Conservation (phyloP, 2,329 filamentous ascomycete species). For the Arthrobotrys pseudoclavata region DNA sequence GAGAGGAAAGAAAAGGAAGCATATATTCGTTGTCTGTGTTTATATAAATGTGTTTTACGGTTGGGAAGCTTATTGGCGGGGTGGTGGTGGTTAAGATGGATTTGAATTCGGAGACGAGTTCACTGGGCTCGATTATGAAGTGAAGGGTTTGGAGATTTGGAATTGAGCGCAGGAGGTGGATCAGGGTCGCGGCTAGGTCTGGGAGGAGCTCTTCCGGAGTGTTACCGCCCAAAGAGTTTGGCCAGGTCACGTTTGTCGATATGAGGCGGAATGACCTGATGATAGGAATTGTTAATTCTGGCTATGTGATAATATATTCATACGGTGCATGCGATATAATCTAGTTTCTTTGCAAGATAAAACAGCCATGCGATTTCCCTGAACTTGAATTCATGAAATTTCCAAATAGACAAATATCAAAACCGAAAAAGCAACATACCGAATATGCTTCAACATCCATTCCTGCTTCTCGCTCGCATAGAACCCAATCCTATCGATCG, state of each 20-base stretch:
- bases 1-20: conserved; percentile 23
- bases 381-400: no score
- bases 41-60: conserved; percentile 31
- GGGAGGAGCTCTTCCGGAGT: conserved; percentile 23
- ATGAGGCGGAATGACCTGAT: conserved; percentile 45
- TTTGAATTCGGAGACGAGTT: conserved; percentile 12
- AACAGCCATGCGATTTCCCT: no score
- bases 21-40: conserved; percentile 34
- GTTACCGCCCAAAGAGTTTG: conserved; percentile 32
- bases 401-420: not conserved
- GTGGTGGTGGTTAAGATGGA: not conserved
- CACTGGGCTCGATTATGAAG: conserved; percentile 31
- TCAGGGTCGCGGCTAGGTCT: not conserved
- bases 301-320: not conserved
- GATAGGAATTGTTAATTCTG: not conserved
- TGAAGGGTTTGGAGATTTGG: conserved; percentile 43
- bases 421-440: conserved; percentile 19
- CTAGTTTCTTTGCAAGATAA: no score
- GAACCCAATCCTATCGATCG: conserved; percentile 38
- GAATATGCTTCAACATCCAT: conserved; percentile 45
- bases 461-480: conserved; percentile 30
- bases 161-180: conserved; percentile 29
- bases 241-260: conserved; percentile 26
- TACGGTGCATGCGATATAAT: no score
- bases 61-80: conserved; percentile 23